A percentile compares a stretch with the other conserved stretches of the same genome.
These are phyloP conservation scores for Cercophora scortea DNA, from an alignment of 495 filamentous ascomycete genomes.

Conservation along the genomic window DNA sequence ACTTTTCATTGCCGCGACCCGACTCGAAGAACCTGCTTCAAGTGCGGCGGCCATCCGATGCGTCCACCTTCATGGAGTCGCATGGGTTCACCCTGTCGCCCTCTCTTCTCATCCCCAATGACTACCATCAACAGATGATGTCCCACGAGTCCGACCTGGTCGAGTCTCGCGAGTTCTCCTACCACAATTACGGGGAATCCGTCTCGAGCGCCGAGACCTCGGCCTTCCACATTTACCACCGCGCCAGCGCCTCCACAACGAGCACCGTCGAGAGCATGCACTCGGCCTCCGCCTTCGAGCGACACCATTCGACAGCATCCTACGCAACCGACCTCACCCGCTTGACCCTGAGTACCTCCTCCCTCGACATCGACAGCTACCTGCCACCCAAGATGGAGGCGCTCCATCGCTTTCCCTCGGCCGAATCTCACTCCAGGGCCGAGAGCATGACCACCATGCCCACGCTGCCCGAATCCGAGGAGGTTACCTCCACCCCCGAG, in stretches of 20 bases:
- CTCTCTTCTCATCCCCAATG: conserved; percentile 44
- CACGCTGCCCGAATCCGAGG: conserved; percentile 23
- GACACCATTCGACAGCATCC: conserved; percentile 36
- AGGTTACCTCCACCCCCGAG: not conserved
- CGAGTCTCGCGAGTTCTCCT: conserved; percentile 24
- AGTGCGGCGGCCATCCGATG: conserved; percentile 32
- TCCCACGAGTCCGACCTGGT: conserved; percentile 26
- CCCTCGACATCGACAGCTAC: conserved; percentile 24
- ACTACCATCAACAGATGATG: conserved; percentile 40
- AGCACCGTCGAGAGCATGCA: conserved; percentile 22
- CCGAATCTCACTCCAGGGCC: conserved; percentile 13
- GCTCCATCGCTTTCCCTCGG: conserved; percentile 17
- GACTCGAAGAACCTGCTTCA: conserved; percentile 20
- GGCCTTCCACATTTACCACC: conserved; percentile 17
- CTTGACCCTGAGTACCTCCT: conserved; percentile 34
- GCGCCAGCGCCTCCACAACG: conserved; percentile 39
- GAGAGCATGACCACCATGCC: conserved; percentile 22
- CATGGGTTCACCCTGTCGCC: conserved; percentile 49
- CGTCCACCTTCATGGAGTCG: conserved; percentile 45
- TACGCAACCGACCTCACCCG: conserved; percentile 35
- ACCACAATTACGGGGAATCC: conserved; percentile 25
- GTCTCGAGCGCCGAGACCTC: conserved; percentile 22
- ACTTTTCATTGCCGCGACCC: conserved; percentile 34
- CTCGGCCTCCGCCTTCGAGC: conserved; percentile 23
- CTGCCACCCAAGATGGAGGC: conserved; percentile 12